Conservation (phyloP, 805 yeast genomes). For the Spathaspora girioi region DNA sequence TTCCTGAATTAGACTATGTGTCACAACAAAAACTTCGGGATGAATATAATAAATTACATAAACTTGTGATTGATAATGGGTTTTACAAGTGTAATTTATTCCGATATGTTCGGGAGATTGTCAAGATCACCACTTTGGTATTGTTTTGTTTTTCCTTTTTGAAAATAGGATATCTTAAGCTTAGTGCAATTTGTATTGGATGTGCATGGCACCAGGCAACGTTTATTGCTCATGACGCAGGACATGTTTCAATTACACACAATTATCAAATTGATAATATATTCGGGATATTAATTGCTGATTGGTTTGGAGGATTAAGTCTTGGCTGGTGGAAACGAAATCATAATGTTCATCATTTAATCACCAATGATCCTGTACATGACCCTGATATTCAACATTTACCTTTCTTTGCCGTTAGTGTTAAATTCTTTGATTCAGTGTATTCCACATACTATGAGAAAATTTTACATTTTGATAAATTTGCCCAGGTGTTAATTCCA, state of each 20-base stretch:
- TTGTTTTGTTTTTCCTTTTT: conserved; percentile 48
- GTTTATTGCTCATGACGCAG: conserved; percentile 88
- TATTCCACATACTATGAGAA: conserved; percentile 80
- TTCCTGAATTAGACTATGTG: conserved; percentile 64
- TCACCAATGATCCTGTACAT: conserved; percentile 90
- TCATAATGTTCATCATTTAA: conserved; percentile 88
- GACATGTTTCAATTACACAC: conserved; percentile 81
- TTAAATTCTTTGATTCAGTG: conserved; percentile 61
- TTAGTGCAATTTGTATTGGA: conserved; percentile 67
- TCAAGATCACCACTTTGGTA: conserved; percentile 56
- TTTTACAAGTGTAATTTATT: conserved; percentile 71
- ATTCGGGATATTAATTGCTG: conserved; percentile 69
- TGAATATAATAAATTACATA: conserved; percentile 61
- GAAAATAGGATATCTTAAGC: conserved; percentile 38
- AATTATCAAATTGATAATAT: conserved; percentile 72
- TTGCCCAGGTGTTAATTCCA: conserved; percentile 57
- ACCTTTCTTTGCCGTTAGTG: conserved; percentile 85
- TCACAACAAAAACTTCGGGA: conserved; percentile 58
- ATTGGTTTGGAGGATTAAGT: conserved; percentile 83
- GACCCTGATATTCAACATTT: conserved; percentile 93
- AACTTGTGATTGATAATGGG: conserved; percentile 50
- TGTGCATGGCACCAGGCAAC: conserved; percentile 87
- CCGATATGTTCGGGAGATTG: conserved; percentile 65
- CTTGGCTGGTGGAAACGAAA: conserved; percentile 94
- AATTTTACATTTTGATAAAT: conserved; percentile 60